A percentile compares a stretch with the other conserved stretches of the same genome.
Evolutionary conservation across 2,329 filamentous ascomycete genomes (phyloP).

Genomic region (Arthrinium phaeospermum): DNA sequence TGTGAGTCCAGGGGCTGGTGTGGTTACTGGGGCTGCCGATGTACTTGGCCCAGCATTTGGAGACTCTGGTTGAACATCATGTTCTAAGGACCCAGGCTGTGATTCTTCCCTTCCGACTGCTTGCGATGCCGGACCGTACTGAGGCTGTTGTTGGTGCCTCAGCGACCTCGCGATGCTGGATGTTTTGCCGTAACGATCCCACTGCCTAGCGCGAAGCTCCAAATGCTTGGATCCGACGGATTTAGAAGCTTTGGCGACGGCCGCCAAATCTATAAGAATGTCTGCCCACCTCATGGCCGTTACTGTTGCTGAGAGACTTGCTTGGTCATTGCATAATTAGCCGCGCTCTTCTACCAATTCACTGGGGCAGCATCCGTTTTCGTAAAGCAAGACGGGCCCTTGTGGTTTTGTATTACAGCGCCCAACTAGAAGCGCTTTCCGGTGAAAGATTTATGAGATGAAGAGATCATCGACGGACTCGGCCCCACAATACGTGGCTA

Average conservation of each 20-base stretch:
- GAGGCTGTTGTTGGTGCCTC: slow-evolving; percentile 29
- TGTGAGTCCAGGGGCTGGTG: not conserved
- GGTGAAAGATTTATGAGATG: not conserved
- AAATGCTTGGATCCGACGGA: slow-evolving; percentile 69
- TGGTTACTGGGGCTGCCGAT: not conserved
- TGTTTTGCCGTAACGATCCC: slow-evolving; percentile 55
- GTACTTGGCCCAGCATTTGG: not conserved
- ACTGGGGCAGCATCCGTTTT: not conserved
- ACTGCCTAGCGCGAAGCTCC: slow-evolving; percentile 60
- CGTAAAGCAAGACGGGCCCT: not conserved
- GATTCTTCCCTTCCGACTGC: not conserved
- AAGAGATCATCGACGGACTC: slow-evolving; percentile 4
- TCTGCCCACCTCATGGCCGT: slow-evolving; percentile 64
- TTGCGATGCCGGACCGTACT: not conserved
- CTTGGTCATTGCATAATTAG: slow-evolving; percentile 1
- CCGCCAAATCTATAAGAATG: slow-evolving; percentile 71
- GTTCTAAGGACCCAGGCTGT: slow-evolving; percentile 5
- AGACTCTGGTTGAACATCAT: not conserved
- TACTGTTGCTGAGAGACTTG: slow-evolving; percentile 16
- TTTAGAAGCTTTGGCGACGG: slow-evolving; percentile 72
- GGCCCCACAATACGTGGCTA: not conserved
- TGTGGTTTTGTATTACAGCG: not conserved
- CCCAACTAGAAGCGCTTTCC: not conserved
- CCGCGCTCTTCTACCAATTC: not conserved
- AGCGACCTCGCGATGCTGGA: slow-evolving; percentile 49